A percentile compares a stretch with the other conserved stretches of the same genome.
Conservation (phyloP, 192 early-diverging fungal species). For the Coemansia sp. region DNA sequence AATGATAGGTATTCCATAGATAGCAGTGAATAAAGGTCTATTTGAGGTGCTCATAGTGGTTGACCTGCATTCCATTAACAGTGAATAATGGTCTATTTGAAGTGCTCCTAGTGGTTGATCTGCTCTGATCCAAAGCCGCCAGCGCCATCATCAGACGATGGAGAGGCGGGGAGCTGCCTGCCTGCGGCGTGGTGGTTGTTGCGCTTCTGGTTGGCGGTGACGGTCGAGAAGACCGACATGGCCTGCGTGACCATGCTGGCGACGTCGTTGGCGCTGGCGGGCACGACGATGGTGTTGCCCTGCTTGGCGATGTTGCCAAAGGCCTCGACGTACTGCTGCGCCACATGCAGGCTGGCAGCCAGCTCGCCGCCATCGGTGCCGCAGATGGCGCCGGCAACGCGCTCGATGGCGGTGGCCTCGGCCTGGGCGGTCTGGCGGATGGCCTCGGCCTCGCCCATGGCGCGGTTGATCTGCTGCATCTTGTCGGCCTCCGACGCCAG, state of each 20-base stretch:
- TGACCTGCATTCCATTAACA: too few relatives aligned
- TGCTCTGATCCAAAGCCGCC: slow-evolving; percentile 53
- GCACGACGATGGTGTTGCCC: slow-evolving; percentile 87
- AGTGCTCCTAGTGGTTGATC: slow-evolving; percentile 20
- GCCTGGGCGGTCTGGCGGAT: slow-evolving; percentile 85
- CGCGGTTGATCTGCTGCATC: slow-evolving; percentile 87
- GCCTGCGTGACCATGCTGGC: slow-evolving; percentile 90
- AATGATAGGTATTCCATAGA: too few relatives aligned
- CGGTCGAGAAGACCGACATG: slow-evolving; percentile 48
- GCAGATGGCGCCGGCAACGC: slow-evolving; percentile 76
- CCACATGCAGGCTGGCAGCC: slow-evolving; percentile 88
- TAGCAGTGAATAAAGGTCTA: too few relatives aligned
- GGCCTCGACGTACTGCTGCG: slow-evolving; percentile 96
- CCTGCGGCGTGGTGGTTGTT: too few relatives aligned
- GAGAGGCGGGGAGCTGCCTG: too few relatives aligned
- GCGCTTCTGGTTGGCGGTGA: slow-evolving; percentile 32
- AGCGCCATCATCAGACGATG: slow-evolving; percentile 11
- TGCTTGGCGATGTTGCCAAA: slow-evolving; percentile 94
- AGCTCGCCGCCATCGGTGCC: slow-evolving; percentile 68
- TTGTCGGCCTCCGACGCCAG: slow-evolving; percentile 95
- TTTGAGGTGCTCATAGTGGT: too few relatives aligned
- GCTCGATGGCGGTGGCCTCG: slow-evolving; percentile 78
- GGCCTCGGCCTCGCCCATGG: slow-evolving; percentile 87
- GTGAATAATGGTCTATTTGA: background rate
- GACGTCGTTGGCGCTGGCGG: slow-evolving; percentile 80